Conservation (phyloP, 768 basidiomycete genomes). For the Kwoniella botswanensis region DNA sequence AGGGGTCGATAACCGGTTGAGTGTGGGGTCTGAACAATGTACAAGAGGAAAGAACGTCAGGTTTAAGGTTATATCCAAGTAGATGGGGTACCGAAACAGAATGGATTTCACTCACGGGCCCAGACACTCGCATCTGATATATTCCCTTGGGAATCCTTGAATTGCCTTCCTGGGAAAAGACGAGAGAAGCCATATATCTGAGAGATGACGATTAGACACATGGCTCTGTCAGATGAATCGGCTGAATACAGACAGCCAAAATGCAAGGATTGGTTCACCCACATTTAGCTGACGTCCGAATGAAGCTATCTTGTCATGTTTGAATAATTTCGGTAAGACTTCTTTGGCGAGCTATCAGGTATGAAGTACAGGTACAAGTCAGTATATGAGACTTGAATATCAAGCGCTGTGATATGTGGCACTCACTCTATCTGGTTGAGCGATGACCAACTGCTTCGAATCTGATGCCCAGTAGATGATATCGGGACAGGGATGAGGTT, state of each 20-base stretch:
- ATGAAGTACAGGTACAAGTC: neutral
- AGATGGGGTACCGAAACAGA: no score
- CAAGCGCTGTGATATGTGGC: neutral
- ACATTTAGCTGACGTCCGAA: conserved; percentile 58
- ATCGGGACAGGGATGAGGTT: conserved; percentile 50
- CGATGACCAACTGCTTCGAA: conserved; percentile 54
- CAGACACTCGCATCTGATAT: conserved; percentile 56
- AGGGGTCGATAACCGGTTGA: conserved; percentile 50
- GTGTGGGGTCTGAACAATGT: conserved; percentile 42
- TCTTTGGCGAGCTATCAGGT: conserved; percentile 45
- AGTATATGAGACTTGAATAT: no score
- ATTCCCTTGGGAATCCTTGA: conserved; percentile 54
- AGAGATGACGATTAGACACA: neutral
- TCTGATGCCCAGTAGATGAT: conserved; percentile 58
- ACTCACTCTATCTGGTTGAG: conserved; percentile 48
- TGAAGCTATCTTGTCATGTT: conserved; percentile 56
- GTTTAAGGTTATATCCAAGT: neutral
- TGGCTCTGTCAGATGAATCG: neutral
- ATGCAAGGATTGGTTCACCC: conserved; percentile 19
- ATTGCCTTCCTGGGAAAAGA: conserved; percentile 54
- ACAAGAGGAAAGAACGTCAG: no score
- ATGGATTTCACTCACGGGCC: conserved; percentile 43
- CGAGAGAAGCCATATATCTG: conserved; percentile 57
- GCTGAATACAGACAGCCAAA: neutral
- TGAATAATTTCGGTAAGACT: conserved; percentile 54